A percentile compares a stretch with the other conserved stretches of the same genome.
phyloP scores from a whole-genome alignment of 257 asterid species.

The Petrea volubilis region DNA sequence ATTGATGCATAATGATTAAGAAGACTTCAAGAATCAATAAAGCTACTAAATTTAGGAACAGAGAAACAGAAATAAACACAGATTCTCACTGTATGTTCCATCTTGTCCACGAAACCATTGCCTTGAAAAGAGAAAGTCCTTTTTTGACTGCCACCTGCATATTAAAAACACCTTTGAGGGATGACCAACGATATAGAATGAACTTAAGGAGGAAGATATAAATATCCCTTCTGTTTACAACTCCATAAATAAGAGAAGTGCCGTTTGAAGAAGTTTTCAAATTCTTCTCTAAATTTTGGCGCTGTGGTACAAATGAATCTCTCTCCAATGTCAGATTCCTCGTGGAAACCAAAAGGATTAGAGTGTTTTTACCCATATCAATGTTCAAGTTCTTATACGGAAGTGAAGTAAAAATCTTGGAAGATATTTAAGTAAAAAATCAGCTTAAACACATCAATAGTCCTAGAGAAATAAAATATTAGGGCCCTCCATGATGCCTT shows the following conservation, averaged over 20 bases:
- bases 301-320: background rate
- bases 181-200: slow-evolving; percentile 17
- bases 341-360: background rate
- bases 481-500: background rate
- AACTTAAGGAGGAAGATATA: slow-evolving; percentile 18
- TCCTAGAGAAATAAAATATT: background rate
- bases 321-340: background rate
- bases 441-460: background rate
- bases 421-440: background rate
- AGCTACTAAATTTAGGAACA: slow-evolving; percentile 8
- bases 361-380: background rate
- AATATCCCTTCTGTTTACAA: background rate
- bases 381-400: background rate
- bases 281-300: background rate
- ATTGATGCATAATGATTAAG: slow-evolving; percentile 15
- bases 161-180: slow-evolving; percentile 12
- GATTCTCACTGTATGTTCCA: slow-evolving; percentile 88
- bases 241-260: background rate
- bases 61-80: background rate
- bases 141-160: slow-evolving; percentile 90
- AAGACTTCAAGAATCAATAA: slow-evolving; percentile 5
- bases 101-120: slow-evolving; percentile 99
- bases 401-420: background rate
- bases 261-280: background rate
- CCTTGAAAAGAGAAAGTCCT: slow-evolving; percentile 93